Base-by-base conservation (phyloP, 2,329 filamentous ascomycete genomes). In the Lecanicillium sp. region DNA sequence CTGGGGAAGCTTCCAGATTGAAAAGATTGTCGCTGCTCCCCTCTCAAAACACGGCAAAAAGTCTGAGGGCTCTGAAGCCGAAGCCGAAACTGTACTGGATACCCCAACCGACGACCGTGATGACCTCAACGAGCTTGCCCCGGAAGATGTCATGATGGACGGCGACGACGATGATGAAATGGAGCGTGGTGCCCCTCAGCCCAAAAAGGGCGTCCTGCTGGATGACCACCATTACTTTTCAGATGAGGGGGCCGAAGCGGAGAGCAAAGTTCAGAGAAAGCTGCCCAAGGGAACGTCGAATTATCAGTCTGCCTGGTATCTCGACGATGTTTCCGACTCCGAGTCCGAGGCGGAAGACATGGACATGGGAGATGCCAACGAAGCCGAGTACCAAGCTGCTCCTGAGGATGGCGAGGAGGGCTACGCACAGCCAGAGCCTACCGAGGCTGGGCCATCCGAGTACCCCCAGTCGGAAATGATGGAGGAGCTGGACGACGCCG, bases 161-260 rank as follows among this genome's bases (percentile, higher is more conserved):
- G 62, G 60, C 17, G 84, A 86, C 44, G 75, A 77, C 17, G 64
- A 66, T 13, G 62, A 59, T 46, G 57, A 57, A 20, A 57, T 61
- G 51, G 48, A 49, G 3, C n/a, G n/a, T n/a, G 41, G 42, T 5
- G 49, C 49, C 10, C 56, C 60, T 4, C 65, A 68, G 2, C 69
- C 72, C 31, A 81, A 81, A 55, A 94, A 90, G 63, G 92, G 90
- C 47, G 92, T 98, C 1, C 67, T 98, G 29, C 71, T 98, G 9
- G 92, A 98, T 49, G 90, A 97, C 49, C 90, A 98, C 59, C 90
- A 97, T 58, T 98, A 98, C 61, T 98, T 97, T 56, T 89, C 89
- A 0, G 90, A 92, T 38, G 68, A 71, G 5, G 70, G 74, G 30
- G 54, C 60, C 33, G 54, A 53, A 14, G 51, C 41, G 18, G 37